Evolutionary conservation across 192 early-diverging fungal genomes (phyloP).

Genomic region (Pilobolus umbonatus): DNA sequence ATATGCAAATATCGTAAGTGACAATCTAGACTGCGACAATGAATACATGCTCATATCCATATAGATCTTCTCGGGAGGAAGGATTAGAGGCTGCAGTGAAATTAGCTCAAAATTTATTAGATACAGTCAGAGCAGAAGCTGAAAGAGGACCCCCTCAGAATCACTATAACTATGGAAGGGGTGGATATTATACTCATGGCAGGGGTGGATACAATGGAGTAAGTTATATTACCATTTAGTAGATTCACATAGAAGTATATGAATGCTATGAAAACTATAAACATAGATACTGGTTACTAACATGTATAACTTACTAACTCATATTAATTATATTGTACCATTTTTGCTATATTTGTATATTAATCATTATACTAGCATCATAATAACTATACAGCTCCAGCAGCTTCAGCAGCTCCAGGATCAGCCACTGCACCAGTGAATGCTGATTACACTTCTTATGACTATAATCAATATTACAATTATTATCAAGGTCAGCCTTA

Average conservation of each 20-base stretch:
- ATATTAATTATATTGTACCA: not conserved
- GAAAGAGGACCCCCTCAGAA: slow-evolving; percentile 37
- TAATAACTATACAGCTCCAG: not conserved
- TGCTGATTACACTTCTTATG: slow-evolving; percentile 10
- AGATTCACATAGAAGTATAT: slow-evolving; percentile 5
- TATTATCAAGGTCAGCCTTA: slow-evolving; percentile 20
- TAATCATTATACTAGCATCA: not conserved
- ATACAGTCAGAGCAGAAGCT: slow-evolving; percentile 71
- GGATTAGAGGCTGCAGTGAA: slow-evolving; percentile 61
- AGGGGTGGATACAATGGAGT: slow-evolving; percentile 14
- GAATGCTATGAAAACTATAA: not conserved
- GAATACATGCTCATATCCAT: slow-evolving; percentile 10
- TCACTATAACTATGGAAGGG: slow-evolving; percentile 27
- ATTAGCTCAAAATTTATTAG: slow-evolving; percentile 72
- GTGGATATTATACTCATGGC: slow-evolving; percentile 12
- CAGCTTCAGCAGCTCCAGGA: not conserved
- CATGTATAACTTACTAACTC: not conserved
- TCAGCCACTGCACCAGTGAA: not conserved
- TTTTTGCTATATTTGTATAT: not conserved
- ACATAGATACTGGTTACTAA: not conserved
- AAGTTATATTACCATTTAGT: no score
- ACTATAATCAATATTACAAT: slow-evolving; percentile 17
- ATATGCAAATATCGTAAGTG: slow-evolving; percentile 78
- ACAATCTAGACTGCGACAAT: not conserved
- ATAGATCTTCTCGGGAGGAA: slow-evolving; percentile 60